Evolutionary conservation across 768 basidiomycete genomes (phyloP).

Genomic region (Hygrophoropsis aurantiaca): DNA sequence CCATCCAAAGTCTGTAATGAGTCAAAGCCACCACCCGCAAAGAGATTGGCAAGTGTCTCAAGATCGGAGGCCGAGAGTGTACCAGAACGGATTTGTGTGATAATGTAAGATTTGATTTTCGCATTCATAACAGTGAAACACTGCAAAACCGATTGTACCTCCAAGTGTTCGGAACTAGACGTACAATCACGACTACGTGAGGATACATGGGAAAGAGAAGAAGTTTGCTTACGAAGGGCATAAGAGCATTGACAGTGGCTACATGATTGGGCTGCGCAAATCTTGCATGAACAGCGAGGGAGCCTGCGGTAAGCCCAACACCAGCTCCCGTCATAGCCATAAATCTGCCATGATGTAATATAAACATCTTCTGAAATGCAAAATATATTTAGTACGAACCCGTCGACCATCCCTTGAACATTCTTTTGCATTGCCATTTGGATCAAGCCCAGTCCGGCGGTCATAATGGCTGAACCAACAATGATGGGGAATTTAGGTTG

Average conservation of each 20-base stretch:
- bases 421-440: conserved; percentile 40
- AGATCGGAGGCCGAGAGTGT: conserved; percentile 30
- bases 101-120: conserved; percentile 38
- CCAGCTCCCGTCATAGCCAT: conserved; percentile 46
- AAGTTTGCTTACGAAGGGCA: conserved; percentile 41
- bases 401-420: conserved; percentile 34
- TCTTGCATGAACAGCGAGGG: conserved; percentile 43
- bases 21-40: conserved; percentile 24
- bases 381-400: conserved; percentile 19
- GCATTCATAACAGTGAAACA: conserved; percentile 47
- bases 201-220: no score
- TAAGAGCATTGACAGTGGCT: conserved; percentile 43
- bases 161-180: conserved; percentile 47
- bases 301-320: conserved; percentile 41
- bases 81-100: conserved; percentile 21
- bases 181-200: no score
- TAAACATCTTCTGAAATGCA: background rate
- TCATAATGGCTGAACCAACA: conserved; percentile 35
- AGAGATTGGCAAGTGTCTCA: conserved; percentile 19
- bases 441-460: conserved; percentile 43
- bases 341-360: conserved; percentile 28
- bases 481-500: conserved; percentile 45
- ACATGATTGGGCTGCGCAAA: conserved; percentile 43
- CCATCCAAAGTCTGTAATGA: conserved; percentile 36
- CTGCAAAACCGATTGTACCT: conserved; percentile 54